Evolutionary conservation across 306 rosid species (phyloP), one percentile per base, ranked within the genome.

Genomic region (Prinsepia uniflora): DNA sequence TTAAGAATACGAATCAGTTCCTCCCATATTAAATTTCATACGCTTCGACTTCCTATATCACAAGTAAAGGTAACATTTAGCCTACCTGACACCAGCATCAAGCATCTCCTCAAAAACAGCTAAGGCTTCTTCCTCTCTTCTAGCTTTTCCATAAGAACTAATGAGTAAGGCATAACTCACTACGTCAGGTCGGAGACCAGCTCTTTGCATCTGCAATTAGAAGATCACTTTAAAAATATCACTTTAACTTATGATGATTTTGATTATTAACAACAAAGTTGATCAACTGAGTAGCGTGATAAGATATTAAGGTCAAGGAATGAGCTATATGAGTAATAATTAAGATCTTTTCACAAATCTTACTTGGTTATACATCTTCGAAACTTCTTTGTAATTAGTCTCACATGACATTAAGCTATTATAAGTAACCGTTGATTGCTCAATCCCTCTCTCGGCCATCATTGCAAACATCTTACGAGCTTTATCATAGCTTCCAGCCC

Each of bases 91-190:
- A 79, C 96, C 96, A 63, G 99, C 96, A 75, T 89, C 90, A 63
- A 94, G 99, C 97, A 94, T 94, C 80, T 94, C 96, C 85, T 91
- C 99, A 43, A 94, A 94, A 60, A 94, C 99, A 39, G 97, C 96
- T n/a, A 91, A 77, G 40, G 99, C 99, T 86, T 91, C 99, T 36
- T 94, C 96, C 82, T 94, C 96, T 82, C 92, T 90, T 80, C 96
- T 85, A 64, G 96, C 99, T 83, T 94, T 91, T 80, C 99, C 99
- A 53, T 94, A 94, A 44, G 99, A 96, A 83, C 62, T 83, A 53
- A 94, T 78, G 56, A 94, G 96, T 78, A 84, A 80, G 53, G 97
- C 95, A 83, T 90, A 94, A 86, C 96, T 94, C 77, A 91, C 95
- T 52, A 94, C 97, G 14, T 89, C 96, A 45, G 97, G 99, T 69